Evolutionary conservation across 768 basidiomycete genomes (phyloP).

Genomic region (Suillus discolor): DNA sequence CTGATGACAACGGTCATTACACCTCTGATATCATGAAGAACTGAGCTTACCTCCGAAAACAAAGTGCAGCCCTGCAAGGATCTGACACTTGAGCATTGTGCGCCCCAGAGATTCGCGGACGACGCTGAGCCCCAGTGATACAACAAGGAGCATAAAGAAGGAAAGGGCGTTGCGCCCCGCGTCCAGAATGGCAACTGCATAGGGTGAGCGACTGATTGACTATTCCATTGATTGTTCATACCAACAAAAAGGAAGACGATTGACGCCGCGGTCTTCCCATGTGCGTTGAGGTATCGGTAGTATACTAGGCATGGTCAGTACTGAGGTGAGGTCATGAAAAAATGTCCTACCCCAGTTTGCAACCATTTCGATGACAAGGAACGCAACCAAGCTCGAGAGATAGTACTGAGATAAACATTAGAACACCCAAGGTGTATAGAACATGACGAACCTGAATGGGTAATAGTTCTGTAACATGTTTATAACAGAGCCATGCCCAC

Average conservation of each 20-base stretch:
- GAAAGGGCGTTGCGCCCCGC: conserved; percentile 93
- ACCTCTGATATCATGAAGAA: background rate
- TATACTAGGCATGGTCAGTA: conserved; percentile 55
- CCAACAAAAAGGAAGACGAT: conserved; percentile 94
- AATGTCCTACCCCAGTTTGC: conserved; percentile 76
- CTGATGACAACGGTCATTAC: conserved; percentile 37
- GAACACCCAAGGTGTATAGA: background rate
- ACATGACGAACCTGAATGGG: conserved; percentile 72
- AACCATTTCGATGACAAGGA: conserved; percentile 93
- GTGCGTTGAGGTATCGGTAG: conserved; percentile 92
- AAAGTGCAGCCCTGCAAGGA: conserved; percentile 85
- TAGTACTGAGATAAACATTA: conserved; percentile 63
- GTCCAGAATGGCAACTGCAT: conserved; percentile 88
- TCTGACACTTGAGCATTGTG: conserved; percentile 82
- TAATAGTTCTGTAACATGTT: conserved; percentile 78
- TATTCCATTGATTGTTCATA: conserved; percentile 36
- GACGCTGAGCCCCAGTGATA: conserved; percentile 89
- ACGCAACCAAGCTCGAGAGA: conserved; percentile 82
- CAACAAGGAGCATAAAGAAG: conserved; percentile 93
- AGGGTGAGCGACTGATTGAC: conserved; percentile 7
- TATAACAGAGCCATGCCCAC: conserved; percentile 88
- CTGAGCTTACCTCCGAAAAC: conserved; percentile 84
- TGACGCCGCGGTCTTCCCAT: conserved; percentile 71
- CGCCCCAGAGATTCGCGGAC: conserved; percentile 85
- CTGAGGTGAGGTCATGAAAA: conserved; percentile 7